A percentile compares a stretch with the other conserved stretches of the same genome.
These are phyloP conservation scores for Passiflora organensis DNA, from an alignment of 345 rosid species.

Conservation along the genomic window DNA sequence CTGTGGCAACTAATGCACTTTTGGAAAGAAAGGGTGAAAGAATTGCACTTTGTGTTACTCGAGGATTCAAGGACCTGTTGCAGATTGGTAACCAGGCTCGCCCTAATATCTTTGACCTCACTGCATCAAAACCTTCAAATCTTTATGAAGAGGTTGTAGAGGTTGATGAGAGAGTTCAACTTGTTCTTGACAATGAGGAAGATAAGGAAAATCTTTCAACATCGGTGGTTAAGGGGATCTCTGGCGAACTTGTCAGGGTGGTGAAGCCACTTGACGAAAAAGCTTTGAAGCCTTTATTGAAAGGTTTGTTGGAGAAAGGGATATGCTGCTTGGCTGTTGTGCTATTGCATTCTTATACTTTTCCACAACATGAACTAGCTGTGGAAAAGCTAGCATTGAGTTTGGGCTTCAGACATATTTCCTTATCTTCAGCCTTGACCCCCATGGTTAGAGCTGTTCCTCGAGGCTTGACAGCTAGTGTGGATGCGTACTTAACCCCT, in stretches of 20 bases:
- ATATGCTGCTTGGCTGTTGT: conserved; percentile 89
- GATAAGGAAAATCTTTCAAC: conserved; percentile 13
- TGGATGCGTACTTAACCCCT: conserved; percentile 92
- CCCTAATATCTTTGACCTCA: conserved; percentile 79
- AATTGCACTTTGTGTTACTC: conserved; percentile 83
- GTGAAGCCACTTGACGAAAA: conserved; percentile 61
- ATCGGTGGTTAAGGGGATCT: conserved; percentile 54
- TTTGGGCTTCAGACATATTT: conserved; percentile 88
- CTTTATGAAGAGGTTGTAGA: conserved; percentile 84
- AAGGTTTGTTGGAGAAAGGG: conserved; percentile 63
- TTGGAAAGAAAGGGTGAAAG: conserved; percentile 93
- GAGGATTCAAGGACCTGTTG: conserved; percentile 78
- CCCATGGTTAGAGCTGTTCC: conserved; percentile 99
- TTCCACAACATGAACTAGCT: conserved; percentile 73
- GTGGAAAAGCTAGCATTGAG: conserved; percentile 70
- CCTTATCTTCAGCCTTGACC: conserved; percentile 84
- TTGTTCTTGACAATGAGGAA: conserved; percentile 42
- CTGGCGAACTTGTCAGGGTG: conserved; percentile 83
- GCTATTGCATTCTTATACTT: conserved; percentile 89
- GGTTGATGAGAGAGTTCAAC: conserved; percentile 90
- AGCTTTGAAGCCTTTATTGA: conserved; percentile 51
- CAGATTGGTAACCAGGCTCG: conserved; percentile 98
- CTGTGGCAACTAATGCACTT: conserved; percentile 93
- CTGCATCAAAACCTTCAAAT: conserved; percentile 71
- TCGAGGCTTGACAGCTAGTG: conserved; percentile 90